These are phyloP conservation scores for Tuctoria greenei DNA, from an alignment of 176 grass and related monocot genomes.

Conservation along the genomic window DNA sequence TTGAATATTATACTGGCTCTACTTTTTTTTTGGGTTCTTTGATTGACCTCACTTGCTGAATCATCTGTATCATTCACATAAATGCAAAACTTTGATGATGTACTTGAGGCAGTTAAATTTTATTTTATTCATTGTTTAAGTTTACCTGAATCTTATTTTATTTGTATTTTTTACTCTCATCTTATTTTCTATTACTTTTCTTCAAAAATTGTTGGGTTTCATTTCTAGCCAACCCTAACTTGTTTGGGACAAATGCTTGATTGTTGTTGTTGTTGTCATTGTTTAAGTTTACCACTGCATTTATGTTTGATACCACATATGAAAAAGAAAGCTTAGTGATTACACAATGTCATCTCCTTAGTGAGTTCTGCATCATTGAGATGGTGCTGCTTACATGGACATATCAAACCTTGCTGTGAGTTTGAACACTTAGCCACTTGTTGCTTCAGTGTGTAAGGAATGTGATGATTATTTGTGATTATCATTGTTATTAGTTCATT, in stretches of 20 bases:
- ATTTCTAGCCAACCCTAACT: too few relatives aligned
- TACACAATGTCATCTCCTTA: not conserved
- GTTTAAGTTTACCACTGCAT: not conserved
- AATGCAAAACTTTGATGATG: not conserved
- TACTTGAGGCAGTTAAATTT: slow-evolving; percentile 2
- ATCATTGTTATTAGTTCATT: not conserved
- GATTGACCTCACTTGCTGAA: not conserved
- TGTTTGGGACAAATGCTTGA: too few relatives aligned
- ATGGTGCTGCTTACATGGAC: not conserved
- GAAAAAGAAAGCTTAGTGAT: not conserved
- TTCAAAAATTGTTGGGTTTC: too few relatives aligned
- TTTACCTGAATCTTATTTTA: too few relatives aligned
- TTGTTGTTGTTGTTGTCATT: too few relatives aligned
- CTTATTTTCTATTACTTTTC: too few relatives aligned
- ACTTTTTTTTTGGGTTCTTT: not conserved
- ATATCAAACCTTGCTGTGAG: not conserved
- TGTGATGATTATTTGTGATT: not conserved
- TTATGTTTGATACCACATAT: not conserved
- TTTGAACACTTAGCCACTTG: not conserved
- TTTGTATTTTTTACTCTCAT: too few relatives aligned
- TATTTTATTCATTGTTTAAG: slow-evolving; percentile 1
- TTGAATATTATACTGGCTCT: not conserved
- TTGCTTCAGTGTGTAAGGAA: not conserved
- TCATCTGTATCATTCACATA: slow-evolving; percentile 8
- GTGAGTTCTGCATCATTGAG: slow-evolving; percentile 8